Conservation (phyloP, 352 stramenopile species). For the Pythium plurisporium region DNA sequence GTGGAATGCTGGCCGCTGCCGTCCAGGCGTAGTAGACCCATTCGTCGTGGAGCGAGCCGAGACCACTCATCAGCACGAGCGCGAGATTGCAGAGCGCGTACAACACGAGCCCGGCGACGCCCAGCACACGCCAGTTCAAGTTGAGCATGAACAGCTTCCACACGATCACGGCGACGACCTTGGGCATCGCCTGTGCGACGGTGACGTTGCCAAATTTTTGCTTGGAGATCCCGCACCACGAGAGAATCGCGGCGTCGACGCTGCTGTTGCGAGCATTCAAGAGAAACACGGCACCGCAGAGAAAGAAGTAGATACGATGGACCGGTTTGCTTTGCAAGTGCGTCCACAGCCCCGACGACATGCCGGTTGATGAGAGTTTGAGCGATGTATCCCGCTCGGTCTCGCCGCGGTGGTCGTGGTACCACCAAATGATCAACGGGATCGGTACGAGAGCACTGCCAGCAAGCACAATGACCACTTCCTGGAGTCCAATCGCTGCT, state of each 20-base stretch:
- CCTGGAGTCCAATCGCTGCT: background rate
- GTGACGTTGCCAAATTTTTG: constrained; percentile 8
- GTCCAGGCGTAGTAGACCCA: constrained; percentile 13
- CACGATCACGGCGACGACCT: constrained; percentile 32
- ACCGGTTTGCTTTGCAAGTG: constrained; percentile 14
- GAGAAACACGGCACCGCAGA: constrained; percentile 8
- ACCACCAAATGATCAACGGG: background rate
- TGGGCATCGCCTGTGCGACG: constrained; percentile 11
- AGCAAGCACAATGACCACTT: background rate
- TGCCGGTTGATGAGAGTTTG: background rate
- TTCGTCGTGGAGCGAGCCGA: constrained; percentile 12
- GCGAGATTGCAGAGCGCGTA: constrained; percentile 22
- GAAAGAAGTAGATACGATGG: constrained; percentile 15
- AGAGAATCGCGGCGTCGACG: background rate
- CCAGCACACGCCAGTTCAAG: constrained; percentile 36
- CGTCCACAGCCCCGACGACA: background rate
- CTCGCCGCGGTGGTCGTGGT: background rate
- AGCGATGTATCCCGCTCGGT: background rate
- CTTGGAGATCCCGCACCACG: constrained; percentile 9
- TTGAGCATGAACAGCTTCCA: constrained; percentile 37
- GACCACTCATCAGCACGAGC: constrained; percentile 28
- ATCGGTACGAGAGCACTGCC: background rate
- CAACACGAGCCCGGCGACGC: constrained; percentile 21
- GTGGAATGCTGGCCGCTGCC: constrained; percentile 28
- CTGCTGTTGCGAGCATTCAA: background rate